These are phyloP conservation scores for Starmera amethionina DNA, from an alignment of 805 yeast species.

Conservation along the genomic window DNA sequence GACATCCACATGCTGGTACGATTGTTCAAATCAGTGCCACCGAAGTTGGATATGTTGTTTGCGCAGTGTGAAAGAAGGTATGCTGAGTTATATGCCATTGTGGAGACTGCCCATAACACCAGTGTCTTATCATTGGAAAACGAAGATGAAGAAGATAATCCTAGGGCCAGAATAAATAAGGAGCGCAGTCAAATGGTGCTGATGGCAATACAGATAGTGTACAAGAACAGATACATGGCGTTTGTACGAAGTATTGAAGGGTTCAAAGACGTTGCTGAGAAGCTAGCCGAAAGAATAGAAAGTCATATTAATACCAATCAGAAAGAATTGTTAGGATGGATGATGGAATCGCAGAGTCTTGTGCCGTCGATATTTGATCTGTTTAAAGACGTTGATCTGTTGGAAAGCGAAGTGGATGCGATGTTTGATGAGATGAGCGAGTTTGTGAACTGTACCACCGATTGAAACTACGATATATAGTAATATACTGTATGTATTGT, in stretches of 20 bases:
- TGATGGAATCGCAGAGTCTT: constrained; percentile 2
- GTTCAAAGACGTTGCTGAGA: constrained; percentile 4
- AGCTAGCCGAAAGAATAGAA: constrained; percentile 5
- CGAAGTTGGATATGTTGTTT: constrained; percentile 2
- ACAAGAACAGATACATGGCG: constrained; percentile 1
- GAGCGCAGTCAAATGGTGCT: background rate
- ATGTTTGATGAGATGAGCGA: constrained; percentile 3
- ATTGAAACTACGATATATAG: too few species aligned
- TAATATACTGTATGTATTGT: too few species aligned
- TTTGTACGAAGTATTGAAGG: constrained; percentile 1
- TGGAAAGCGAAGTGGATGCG: constrained; percentile 4
- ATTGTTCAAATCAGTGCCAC: constrained; percentile 7
- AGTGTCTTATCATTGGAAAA: too few species aligned
- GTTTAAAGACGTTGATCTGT: constrained; percentile 5
- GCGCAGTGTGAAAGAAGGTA: background rate
- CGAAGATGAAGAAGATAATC: background rate
- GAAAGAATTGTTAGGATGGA: constrained; percentile 3
- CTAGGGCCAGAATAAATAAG: too few species aligned
- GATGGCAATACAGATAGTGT: constrained; percentile 1
- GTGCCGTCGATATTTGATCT: constrained; percentile 4
- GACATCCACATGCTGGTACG: constrained; percentile 4
- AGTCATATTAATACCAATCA: constrained; percentile 4
- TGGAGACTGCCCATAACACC: too few species aligned
- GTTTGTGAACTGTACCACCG: background rate
- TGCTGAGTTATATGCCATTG: background rate